Conservation (phyloP, 768 basidiomycete species). For the Daedaleopsis sinensis region DNA sequence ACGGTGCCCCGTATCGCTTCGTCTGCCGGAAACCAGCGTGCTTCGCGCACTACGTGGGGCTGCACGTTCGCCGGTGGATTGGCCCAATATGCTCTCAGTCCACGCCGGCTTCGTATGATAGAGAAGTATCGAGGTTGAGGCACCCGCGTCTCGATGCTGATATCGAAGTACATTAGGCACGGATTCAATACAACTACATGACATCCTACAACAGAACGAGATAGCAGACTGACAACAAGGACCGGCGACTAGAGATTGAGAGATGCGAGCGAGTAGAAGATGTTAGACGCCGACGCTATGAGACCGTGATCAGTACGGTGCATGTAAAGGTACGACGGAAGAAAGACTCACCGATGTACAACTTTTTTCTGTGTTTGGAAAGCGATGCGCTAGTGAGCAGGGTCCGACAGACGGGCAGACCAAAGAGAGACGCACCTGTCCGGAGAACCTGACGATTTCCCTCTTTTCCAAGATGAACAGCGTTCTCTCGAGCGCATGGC, state of each 20-base stretch:
- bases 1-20: neutral
- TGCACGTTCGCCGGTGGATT: no score
- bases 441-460: slow-evolving; percentile 90
- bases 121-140: neutral
- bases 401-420: neutral
- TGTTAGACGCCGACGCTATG: slow-evolving; percentile 12
- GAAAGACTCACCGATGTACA: slow-evolving; percentile 44
- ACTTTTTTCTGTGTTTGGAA: slow-evolving; percentile 51
- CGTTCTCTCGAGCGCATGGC: slow-evolving; percentile 89
- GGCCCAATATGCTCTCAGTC: neutral
- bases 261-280: neutral
- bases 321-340: no score
- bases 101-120: neutral
- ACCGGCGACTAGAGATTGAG: neutral
- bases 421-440: slow-evolving; percentile 40
- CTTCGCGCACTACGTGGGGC: neutral
- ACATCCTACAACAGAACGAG: slow-evolving; percentile 7
- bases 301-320: neutral
- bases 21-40: neutral
- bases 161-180: slow-evolving; percentile 8
- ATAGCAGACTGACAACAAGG: slow-evolving; percentile 12
- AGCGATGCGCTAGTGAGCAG: slow-evolving; percentile 1
- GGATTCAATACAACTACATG: slow-evolving; percentile 12
- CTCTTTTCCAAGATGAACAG: slow-evolving; percentile 93
- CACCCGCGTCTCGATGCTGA: neutral